Conservation (phyloP, 345 rosid genomes). For the Melaleuca alternifolia region DNA sequence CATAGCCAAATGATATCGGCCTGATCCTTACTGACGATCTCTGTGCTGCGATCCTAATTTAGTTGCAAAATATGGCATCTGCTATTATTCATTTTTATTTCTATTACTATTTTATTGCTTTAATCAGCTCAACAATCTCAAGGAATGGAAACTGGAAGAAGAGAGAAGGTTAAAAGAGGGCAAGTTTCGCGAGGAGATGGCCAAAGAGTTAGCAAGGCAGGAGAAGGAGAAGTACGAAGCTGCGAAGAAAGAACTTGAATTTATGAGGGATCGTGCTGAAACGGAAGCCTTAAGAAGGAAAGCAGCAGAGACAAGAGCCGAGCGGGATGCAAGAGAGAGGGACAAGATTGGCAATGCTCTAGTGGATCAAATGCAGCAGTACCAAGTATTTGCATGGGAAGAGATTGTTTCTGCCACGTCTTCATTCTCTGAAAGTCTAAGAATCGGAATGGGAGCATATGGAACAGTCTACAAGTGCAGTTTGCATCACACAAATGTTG, state of each 20-base stretch:
- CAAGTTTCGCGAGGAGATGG: conserved; percentile 37
- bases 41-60: neutral
- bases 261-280: conserved; percentile 23
- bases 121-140: conserved; percentile 37
- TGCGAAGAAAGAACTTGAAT: conserved; percentile 46
- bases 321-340: conserved; percentile 49
- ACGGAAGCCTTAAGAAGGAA: conserved; percentile 43
- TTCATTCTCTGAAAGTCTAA: conserved; percentile 56
- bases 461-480: conserved; percentile 69
- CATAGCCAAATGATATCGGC: neutral
- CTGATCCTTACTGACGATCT: neutral
- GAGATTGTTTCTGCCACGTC: conserved; percentile 73
- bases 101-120: neutral
- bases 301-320: conserved; percentile 50
- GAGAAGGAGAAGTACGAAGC: conserved; percentile 57
- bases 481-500: conserved; percentile 60
- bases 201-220: conserved; percentile 37
- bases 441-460: conserved; percentile 69
- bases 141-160: conserved; percentile 39
- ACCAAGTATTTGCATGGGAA: conserved; percentile 60
- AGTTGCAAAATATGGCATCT: neutral
- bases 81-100: neutral
- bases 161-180: conserved; percentile 41
- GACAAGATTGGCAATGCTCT: conserved; percentile 62
- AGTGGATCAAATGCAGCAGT: conserved; percentile 32